These are phyloP conservation scores for Orychophragmus violaceus DNA, from an alignment of 345 rosid species.

Conservation along the genomic window DNA sequence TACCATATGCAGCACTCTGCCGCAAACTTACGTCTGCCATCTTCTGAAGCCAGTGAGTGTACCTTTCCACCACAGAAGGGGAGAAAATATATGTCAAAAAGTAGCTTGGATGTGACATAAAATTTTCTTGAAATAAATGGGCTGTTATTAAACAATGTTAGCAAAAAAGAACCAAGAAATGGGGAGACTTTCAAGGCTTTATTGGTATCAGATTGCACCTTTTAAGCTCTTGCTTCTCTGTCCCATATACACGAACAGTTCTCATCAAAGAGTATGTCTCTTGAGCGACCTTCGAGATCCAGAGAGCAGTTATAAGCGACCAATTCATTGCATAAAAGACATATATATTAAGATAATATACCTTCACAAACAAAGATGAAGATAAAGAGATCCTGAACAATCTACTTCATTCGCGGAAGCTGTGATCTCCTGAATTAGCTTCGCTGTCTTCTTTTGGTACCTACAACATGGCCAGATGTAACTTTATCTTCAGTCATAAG, in stretches of 20 bases:
- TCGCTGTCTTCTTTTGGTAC: conserved; percentile 97
- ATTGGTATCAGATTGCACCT: conserved; percentile 42
- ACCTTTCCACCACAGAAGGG: conserved; percentile 44
- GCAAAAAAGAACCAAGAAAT: conserved; percentile 2
- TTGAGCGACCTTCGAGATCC: conserved; percentile 69
- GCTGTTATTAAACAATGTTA: background rate
- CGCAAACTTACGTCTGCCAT: conserved; percentile 79
- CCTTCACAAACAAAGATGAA: background rate
- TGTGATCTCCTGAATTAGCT: conserved; percentile 70
- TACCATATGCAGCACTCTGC: conserved; percentile 96
- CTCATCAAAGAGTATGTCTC: conserved; percentile 96
- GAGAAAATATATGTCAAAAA: conserved; percentile 18
- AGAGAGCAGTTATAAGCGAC: conserved; percentile 1
- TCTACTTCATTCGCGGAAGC: conserved; percentile 93
- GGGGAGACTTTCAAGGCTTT: background rate
- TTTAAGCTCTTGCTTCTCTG: conserved; percentile 67
- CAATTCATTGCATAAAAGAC: background rate
- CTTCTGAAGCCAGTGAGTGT: conserved; percentile 68
- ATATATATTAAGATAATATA: background rate
- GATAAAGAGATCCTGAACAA: conserved; percentile 2
- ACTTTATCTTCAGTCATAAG: conserved; percentile 5
- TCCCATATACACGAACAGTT: conserved; percentile 94
- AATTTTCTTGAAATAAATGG: conserved; percentile 9
- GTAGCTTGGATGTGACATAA: background rate
- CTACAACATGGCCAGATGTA: conserved; percentile 35